Evolutionary conservation across 768 basidiomycete genomes (phyloP).

Genomic region (Leucocoprinus leucothites): DNA sequence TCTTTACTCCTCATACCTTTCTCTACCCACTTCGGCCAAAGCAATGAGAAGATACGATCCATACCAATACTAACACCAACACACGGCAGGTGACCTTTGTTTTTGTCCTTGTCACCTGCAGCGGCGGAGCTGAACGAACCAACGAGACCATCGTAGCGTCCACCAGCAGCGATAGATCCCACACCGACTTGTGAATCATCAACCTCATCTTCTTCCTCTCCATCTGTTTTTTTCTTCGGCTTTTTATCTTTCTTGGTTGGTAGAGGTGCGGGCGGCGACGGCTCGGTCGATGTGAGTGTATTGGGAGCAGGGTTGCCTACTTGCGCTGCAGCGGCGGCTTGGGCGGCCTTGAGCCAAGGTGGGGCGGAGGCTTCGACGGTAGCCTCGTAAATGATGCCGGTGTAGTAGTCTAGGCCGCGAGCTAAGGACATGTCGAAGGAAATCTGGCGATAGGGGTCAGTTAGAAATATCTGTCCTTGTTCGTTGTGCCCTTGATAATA

Average conservation of each 20-base stretch:
- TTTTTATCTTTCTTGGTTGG: slow-evolving; percentile 25
- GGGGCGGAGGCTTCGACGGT: slow-evolving; percentile 92
- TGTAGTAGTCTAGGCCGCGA: slow-evolving; percentile 98
- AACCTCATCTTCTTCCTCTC: slow-evolving; percentile 72
- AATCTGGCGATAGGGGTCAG: slow-evolving; percentile 45
- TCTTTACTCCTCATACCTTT: slow-evolving; percentile 79
- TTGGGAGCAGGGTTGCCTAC: slow-evolving; percentile 27
- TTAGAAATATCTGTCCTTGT: background rate
- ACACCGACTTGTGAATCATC: slow-evolving; percentile 95
- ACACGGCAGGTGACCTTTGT: slow-evolving; percentile 69
- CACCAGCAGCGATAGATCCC: slow-evolving; percentile 99
- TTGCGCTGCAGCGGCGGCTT: slow-evolving; percentile 38
- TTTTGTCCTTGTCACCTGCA: slow-evolving; percentile 60
- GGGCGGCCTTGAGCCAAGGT: slow-evolving; percentile 65
- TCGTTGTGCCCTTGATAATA: slow-evolving; percentile 24
- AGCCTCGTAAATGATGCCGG: slow-evolving; percentile 97
- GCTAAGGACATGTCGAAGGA: slow-evolving; percentile 97
- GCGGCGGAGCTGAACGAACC: slow-evolving; percentile 87
- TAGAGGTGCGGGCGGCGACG: slow-evolving; percentile 25
- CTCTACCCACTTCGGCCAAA: slow-evolving; percentile 86
- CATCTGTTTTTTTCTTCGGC: slow-evolving; percentile 42
- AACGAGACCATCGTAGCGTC: slow-evolving; percentile 94
- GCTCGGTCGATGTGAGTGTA: slow-evolving; percentile 22
- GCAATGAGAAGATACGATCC: slow-evolving; percentile 87
- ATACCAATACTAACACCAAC: slow-evolving; percentile 91